These are phyloP conservation scores for Linderniella brevidens DNA, from an alignment of 257 asterid species.

Conservation along the genomic window DNA sequence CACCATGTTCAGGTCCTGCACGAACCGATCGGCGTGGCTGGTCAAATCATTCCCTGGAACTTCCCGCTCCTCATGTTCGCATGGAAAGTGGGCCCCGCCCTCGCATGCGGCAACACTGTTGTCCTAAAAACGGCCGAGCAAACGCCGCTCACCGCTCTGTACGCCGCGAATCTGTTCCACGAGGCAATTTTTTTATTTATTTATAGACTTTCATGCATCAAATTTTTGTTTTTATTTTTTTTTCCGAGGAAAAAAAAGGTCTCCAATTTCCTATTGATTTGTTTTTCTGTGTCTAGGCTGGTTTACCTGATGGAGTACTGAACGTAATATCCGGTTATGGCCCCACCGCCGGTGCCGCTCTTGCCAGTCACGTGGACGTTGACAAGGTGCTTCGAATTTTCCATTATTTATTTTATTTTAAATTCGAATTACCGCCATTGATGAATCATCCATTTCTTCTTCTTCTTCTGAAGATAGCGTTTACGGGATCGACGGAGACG, in stretches of 20 bases:
- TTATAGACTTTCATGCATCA: too few species aligned
- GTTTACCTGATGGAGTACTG: slow-evolving; percentile 66
- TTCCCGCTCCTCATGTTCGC: slow-evolving; percentile 35
- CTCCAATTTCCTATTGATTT: too few species aligned
- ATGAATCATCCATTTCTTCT: too few species aligned
- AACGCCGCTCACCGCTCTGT: slow-evolving; percentile 47
- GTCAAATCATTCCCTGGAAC: slow-evolving; percentile 47
- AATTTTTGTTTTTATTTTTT: too few species aligned
- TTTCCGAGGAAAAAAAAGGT: background rate
- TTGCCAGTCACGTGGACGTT: slow-evolving; percentile 66
- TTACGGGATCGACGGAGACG: slow-evolving; percentile 89
- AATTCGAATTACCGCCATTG: too few species aligned
- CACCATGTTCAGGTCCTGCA: slow-evolving; percentile 30
- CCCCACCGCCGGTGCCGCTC: slow-evolving; percentile 52
- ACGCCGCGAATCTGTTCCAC: slow-evolving; percentile 32
- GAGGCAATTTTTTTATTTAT: slow-evolving; percentile 9
- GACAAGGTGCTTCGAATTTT: slow-evolving; percentile 30
- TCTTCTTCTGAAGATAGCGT: slow-evolving; percentile 46
- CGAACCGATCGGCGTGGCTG: slow-evolving; percentile 56
- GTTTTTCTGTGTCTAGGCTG: slow-evolving; percentile 29
- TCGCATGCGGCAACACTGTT: slow-evolving; percentile 51
- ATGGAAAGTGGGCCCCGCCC: slow-evolving; percentile 39
- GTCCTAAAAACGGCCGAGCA: slow-evolving; percentile 53
- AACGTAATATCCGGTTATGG: slow-evolving; percentile 62
- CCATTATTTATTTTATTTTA: too few species aligned